Evolutionary conservation across 2,329 filamentous ascomycete genomes (phyloP).

Genomic region (Hortaea werneckii): DNA sequence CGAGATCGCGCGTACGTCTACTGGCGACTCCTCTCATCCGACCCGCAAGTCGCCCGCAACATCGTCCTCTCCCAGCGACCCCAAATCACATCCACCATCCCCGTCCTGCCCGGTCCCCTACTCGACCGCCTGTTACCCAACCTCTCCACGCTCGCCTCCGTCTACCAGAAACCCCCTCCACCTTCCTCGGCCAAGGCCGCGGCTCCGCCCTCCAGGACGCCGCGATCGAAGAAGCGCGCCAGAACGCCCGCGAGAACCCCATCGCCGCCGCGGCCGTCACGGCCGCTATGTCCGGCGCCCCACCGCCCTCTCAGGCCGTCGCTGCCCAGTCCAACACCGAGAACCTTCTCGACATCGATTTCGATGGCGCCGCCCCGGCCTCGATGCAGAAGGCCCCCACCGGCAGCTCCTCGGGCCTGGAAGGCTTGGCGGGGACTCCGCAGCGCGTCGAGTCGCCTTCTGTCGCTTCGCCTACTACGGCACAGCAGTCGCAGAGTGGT

Average conservation of each 20-base stretch:
- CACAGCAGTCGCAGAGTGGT: conserved; percentile 23
- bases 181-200: conserved; percentile 92
- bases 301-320: conserved; percentile 4
- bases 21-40: conserved; percentile 90
- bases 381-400: conserved; percentile 58
- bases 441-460: conserved; percentile 58
- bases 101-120: conserved; percentile 69
- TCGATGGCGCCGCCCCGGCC: conserved; percentile 87
- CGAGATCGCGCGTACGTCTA: conserved; percentile 96
- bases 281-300: conserved; percentile 44
- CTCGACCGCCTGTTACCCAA: conserved; percentile 85
- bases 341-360: conserved; percentile 92
- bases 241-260: conserved; percentile 87
- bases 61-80: conserved; percentile 92
- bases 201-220: conserved; percentile 91
- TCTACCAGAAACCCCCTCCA: conserved; percentile 96
- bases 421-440: conserved; percentile 53
- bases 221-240: conserved; percentile 88
- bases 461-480: conserved; percentile 31
- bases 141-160: conserved; percentile 87
- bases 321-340: conserved; percentile 70
- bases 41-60: conserved; percentile 81
- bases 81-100: conserved; percentile 87
- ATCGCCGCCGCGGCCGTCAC: conserved; percentile 76
- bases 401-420: conserved; percentile 40